A percentile compares a stretch with the other conserved stretches of the same genome.
phyloP scores from a whole-genome alignment of 2,329 filamentous ascomycete genomes.

The Colletotrichum neosansevieriae region DNA sequence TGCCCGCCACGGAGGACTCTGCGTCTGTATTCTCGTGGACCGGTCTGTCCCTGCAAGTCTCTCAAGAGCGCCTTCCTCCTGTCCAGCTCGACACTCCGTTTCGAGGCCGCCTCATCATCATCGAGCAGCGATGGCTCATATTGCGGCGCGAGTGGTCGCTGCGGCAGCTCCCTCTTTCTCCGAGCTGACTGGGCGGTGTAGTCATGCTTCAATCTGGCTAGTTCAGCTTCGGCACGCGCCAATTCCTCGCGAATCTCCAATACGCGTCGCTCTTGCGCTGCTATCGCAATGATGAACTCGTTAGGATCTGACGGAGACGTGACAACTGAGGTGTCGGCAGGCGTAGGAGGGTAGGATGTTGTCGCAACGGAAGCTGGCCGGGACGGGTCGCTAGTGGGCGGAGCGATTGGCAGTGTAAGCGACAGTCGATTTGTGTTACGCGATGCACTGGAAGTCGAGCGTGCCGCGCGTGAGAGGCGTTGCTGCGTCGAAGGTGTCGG shows the following conservation, averaged over 20 bases:
- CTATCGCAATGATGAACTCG: constrained; percentile 88
- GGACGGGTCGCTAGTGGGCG: constrained; percentile 63
- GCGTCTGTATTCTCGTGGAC: constrained; percentile 60
- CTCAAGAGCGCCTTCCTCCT: constrained; percentile 75
- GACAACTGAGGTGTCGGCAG: constrained; percentile 57
- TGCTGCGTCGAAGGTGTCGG: constrained; percentile 54
- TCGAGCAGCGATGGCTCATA: constrained; percentile 49
- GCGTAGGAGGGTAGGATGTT: constrained; percentile 63
- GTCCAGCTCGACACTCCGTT: constrained; percentile 73
- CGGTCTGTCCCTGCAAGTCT: constrained; percentile 56
- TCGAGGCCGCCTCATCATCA: constrained; percentile 51
- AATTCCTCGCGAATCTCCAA: constrained; percentile 93
- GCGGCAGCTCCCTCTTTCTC: constrained; percentile 77
- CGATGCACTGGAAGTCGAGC: constrained; percentile 65
- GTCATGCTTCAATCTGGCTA: constrained; percentile 82
- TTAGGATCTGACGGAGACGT: constrained; percentile 66
- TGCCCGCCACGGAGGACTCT: constrained; percentile 78
- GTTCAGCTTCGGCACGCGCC: constrained; percentile 81
- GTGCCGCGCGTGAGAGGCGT: constrained; percentile 59
- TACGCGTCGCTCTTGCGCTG: constrained; percentile 90
- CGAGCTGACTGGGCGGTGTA: constrained; percentile 83
- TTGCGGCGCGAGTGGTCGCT: constrained; percentile 51
- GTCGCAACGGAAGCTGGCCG: constrained; percentile 63
- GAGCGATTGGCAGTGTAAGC: constrained; percentile 71
- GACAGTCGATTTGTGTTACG: constrained; percentile 70